Evolutionary conservation across 345 rosid genomes (phyloP), one percentile per base, ranked within the genome.

Genomic region (Adansonia digitata): DNA sequence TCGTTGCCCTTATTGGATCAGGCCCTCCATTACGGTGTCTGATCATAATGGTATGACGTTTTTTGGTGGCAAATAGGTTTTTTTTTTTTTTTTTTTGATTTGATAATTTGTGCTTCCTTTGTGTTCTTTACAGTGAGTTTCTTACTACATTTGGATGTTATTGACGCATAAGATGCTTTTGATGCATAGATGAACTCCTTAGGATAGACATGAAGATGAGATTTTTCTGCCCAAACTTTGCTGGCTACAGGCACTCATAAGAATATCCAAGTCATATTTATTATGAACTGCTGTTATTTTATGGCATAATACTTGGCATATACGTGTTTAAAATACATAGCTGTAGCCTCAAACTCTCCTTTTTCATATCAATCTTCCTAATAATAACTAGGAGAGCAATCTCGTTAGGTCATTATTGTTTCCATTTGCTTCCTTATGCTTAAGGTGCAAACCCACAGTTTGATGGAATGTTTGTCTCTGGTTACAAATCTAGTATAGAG

Each of bases 1-100:
- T 75, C 82, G 94, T 74, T 92, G 97, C 72, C 97, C 97, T 18
- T 92, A 88, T 77, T 92, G 97, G 97, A 82, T 92, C 77, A 86
- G 94, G 83, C 97, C 97, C 10, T 85, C 92, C 35, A 87, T 92
- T 76, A 86, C 90, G 14, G 75, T 91, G 65, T 88, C 91, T 65
- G 88, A 91, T 81, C 92, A 88, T 71, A 88, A 85, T 77, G 94
- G 97, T 90, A 53, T 52, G 85, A 71, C 57, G 17, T 27, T 48
- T 59, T 53, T 74, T 74, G 22, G 48, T 59, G 27, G 34, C 56
- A 48, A 46, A 17, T 24, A 11, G 20, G 3, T 27, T 5, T 67
- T 17, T 27, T 68, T 22, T 5, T 68, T n/a, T n/a, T n/a, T n/a
- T n/a, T n/a, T n/a, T n/a, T 39, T 22, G 17, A 56, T 40, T n/a